Evolutionary conservation across 2,329 filamentous ascomycete species (phyloP).

Genomic region (Leptographium wingfieldii): DNA sequence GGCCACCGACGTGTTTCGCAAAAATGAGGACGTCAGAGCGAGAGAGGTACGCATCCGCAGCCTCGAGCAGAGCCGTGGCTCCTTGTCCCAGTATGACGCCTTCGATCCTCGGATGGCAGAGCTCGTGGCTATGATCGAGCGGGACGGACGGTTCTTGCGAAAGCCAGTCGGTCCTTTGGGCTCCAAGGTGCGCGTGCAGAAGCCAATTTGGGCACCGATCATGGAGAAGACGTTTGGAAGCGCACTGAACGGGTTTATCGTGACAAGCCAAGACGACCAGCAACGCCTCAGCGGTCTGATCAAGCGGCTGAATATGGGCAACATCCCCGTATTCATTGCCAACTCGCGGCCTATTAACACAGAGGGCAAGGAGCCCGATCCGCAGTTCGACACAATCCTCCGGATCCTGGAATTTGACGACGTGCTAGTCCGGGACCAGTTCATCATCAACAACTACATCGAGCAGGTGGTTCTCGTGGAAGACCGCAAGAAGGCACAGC

Average conservation of each 20-base stretch:
- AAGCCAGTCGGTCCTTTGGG: conserved; percentile 79
- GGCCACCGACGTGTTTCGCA: conserved; percentile 24
- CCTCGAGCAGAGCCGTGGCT: conserved; percentile 44
- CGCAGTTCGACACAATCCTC: conserved; percentile 62
- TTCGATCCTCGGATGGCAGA: conserved; percentile 51
- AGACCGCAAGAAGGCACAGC: conserved; percentile 51
- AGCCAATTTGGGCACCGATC: conserved; percentile 72
- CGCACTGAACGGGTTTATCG: conserved; percentile 64
- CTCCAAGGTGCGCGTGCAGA: conserved; percentile 58
- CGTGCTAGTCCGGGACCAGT: conserved; percentile 60
- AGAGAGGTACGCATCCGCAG: conserved; percentile 36
- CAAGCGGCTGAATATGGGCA: conserved; percentile 35
- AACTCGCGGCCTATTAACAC: conserved; percentile 43
- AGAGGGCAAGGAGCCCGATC: conserved; percentile 59
- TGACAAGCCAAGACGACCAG: conserved; percentile 65
- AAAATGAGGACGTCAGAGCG: conserved; percentile 40
- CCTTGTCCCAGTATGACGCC: conserved; percentile 34
- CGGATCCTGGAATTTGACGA: conserved; percentile 73
- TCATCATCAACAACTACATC: conserved; percentile 72
- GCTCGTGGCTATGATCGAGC: conserved; percentile 55
- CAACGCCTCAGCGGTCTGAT: conserved; percentile 55
- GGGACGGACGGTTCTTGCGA: conserved; percentile 54
- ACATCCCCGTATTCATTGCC: conserved; percentile 52
- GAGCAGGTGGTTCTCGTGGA: conserved; percentile 76
- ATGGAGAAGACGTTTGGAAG: conserved; percentile 66